phyloP scores from a whole-genome alignment of 2,329 filamentous ascomycete genomes.

The Lasiodiplodia theobromae region DNA sequence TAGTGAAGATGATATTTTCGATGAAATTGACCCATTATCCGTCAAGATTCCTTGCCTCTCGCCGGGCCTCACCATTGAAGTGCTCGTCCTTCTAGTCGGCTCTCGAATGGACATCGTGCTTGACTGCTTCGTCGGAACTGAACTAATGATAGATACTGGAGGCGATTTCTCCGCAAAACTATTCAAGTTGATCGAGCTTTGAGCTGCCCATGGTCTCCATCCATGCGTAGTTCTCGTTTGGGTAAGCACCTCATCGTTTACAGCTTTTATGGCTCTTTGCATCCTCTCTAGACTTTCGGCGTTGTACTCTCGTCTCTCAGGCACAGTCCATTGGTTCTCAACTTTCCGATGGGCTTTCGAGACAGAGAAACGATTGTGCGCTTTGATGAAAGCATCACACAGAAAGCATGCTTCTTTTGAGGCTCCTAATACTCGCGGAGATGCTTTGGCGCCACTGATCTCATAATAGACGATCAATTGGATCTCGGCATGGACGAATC shows the following conservation, averaged over 20 bases:
- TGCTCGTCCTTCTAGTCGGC: not conserved
- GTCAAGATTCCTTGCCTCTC: not conserved
- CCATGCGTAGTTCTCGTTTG: not conserved
- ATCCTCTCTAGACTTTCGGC: not conserved
- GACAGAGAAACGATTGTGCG: not conserved
- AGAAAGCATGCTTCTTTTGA: conserved; percentile 12
- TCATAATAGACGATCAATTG: not conserved
- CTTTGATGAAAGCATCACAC: conserved; percentile 10
- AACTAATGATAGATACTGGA: not conserved
- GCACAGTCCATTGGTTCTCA: not conserved
- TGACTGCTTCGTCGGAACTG: not conserved
- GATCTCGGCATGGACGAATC: conserved; percentile 10
- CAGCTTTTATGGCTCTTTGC: not conserved
- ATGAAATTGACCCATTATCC: not conserved
- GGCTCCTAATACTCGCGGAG: not conserved
- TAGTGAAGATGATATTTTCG: not conserved
- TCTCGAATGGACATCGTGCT: not conserved
- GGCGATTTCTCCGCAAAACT: not conserved
- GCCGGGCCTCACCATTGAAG: not conserved
- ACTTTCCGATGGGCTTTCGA: not conserved
- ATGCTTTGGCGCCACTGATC: not conserved
- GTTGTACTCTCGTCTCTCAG: not conserved
- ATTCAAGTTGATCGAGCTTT: conserved; percentile 13
- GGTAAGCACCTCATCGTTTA: not conserved
- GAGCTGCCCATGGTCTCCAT: not conserved